Base-by-base conservation (phyloP, 306 rosid species). In the Ormosia emarginata region DNA sequence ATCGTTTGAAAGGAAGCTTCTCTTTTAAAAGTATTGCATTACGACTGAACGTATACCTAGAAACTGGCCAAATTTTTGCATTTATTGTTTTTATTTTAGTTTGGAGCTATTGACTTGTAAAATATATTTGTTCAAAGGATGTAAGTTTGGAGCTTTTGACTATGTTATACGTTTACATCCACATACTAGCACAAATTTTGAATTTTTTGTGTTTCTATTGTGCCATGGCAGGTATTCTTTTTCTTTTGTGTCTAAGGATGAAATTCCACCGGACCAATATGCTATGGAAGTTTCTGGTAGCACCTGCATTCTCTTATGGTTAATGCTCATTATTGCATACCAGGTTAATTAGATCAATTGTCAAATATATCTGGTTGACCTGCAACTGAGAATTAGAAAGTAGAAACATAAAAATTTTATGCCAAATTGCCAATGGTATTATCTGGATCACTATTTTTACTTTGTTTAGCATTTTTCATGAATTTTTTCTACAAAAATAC, bases 171-270 rank as follows among this genome's bases (percentile, higher is more conserved):
- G 78, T 75, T 59, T 75, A 64, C 67, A 71, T 39, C n/a, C 49
- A 58, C 64, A 73, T 30, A 77, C 67, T 74, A 58, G 79, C 3
- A 10, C 57, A 66, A 78, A 55, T 81, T 82, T 67, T 18, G 62
- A 49, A 43, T 44, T n/a, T 80, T 52, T 36, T 70, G 13, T 58
- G 80, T 69, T 78, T 71, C 66, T 84, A 68, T 34, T 81, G 61
- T 75, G 67, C 50, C 47, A 68, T 88, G 87, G 66, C 93, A 95
- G 99, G 86, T 96, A 96, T 61, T 92, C 98, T 11, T 85, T 81
- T 39, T 80, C 97, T 34, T 33, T 96, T 13, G 90, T 93, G 86
- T 79, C 98, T 10, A 89, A 96, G 89, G 88, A 96, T 65, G 88
- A 91, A 73, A 43, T 92, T 70, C 94, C 97, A 2, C 64, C 94